phyloP scores from a whole-genome alignment of 805 yeast species.

The Metschnikowia noctiluminum region DNA sequence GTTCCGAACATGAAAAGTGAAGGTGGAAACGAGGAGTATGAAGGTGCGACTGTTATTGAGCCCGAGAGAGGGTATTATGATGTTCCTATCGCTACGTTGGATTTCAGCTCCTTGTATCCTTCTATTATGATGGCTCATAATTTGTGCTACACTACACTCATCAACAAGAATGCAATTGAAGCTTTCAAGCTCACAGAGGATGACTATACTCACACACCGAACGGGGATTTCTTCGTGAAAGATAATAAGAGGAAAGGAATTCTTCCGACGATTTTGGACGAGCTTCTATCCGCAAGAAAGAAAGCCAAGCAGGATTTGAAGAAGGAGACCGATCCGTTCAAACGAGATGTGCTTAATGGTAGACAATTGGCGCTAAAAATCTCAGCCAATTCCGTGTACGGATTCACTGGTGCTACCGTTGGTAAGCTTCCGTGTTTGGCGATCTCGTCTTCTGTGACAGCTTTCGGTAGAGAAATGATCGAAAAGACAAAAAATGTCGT shows the following conservation, averaged over 20 bases:
- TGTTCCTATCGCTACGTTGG: constrained; percentile 95
- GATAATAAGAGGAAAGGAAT: constrained; percentile 71
- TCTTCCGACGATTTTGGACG: constrained; percentile 86
- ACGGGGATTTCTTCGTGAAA: constrained; percentile 87
- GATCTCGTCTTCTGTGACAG: constrained; percentile 91
- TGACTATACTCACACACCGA: constrained; percentile 86
- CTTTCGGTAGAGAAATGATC: constrained; percentile 96
- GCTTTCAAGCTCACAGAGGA: constrained; percentile 59
- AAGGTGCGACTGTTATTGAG: constrained; percentile 99
- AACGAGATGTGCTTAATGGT: constrained; percentile 90
- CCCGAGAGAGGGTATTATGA: constrained; percentile 95
- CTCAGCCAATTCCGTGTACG: constrained; percentile 97
- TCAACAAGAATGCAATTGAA: constrained; percentile 66
- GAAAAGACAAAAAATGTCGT: constrained; percentile 86
- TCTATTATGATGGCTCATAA: constrained; percentile 89
- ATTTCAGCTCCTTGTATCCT: constrained; percentile 96
- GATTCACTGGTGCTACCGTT: constrained; percentile 98
- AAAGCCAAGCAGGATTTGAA: constrained; percentile 87
- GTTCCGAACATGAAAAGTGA: constrained; percentile 85
- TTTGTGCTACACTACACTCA: constrained; percentile 87
- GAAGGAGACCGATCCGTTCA: constrained; percentile 92
- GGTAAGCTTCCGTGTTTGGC: constrained; percentile 97
- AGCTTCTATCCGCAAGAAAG: constrained; percentile 86
- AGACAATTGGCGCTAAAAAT: constrained; percentile 94
- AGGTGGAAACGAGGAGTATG: constrained; percentile 88